Evolutionary conservation across 177 flowering plant species (phyloP).

Genomic region (Vitis hybrid): DNA sequence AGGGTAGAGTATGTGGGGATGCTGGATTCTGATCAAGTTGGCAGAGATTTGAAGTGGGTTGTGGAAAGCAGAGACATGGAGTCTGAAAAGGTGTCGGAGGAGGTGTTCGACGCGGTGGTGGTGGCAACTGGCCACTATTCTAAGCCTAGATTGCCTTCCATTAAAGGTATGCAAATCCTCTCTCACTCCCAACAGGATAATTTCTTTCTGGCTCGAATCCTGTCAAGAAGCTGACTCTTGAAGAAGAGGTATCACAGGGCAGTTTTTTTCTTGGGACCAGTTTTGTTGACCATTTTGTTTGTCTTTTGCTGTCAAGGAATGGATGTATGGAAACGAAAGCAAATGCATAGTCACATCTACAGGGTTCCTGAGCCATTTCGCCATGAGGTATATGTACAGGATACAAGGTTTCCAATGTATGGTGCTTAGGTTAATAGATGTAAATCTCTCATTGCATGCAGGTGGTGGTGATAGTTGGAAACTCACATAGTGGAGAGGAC

Average conservation of each 20-base stretch:
- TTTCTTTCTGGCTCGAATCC: too few relatives aligned
- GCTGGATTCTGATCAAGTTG: constrained; percentile 35
- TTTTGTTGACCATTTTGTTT: neutral
- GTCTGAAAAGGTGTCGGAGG: constrained; percentile 39
- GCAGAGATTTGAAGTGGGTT: constrained; percentile 55
- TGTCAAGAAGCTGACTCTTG: too few relatives aligned
- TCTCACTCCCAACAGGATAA: too few relatives aligned
- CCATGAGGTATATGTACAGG: constrained; percentile 47
- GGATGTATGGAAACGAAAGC: constrained; percentile 82
- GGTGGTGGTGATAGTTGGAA: constrained; percentile 93
- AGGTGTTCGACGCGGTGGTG: constrained; percentile 85
- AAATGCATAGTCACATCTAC: constrained; percentile 85
- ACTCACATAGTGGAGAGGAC: constrained; percentile 77
- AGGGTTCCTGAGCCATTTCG: constrained; percentile 72
- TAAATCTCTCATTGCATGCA: constrained; percentile 12
- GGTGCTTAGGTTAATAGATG: too few relatives aligned
- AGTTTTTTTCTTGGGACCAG: too few relatives aligned
- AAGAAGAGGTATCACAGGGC: too few relatives aligned
- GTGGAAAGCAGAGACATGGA: constrained; percentile 45
- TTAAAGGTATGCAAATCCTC: constrained; percentile 32
- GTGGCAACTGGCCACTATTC: constrained; percentile 84
- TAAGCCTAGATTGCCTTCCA: constrained; percentile 65
- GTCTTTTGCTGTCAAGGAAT: constrained; percentile 47
- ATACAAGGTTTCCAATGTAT: neutral
- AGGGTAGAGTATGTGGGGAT: constrained; percentile 69